Base-by-base conservation (phyloP, 1,139 yeast species). In the Yamadazyma triangularis region DNA sequence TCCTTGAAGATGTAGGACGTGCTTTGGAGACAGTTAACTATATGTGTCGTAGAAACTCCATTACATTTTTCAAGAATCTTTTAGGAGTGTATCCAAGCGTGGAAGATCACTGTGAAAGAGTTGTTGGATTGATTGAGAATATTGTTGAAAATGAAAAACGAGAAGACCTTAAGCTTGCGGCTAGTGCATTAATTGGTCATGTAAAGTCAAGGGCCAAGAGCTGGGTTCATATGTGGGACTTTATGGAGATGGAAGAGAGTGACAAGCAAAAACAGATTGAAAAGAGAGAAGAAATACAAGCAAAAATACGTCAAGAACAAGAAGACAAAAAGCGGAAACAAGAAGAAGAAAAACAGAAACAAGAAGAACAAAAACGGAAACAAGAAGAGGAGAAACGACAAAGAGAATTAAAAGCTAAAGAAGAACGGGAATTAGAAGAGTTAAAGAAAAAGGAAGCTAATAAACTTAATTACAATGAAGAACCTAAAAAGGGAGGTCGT, bases 1-100 rank as follows among this genome's bases (percentile, higher is more conserved):
- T 81, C 8, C 51, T 74, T 14, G 53, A 60, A 1, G 73, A 76
- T 23, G 58, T 81, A 24, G 49, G 64, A 4, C 52, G 62, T 7
- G 68, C 83, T 9, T 60, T 86, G 27, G 53, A 60, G 9, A 71
- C 77, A 13, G 64, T 66, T 1, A 84, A 82, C 36, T 89, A 88
- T 50, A 83, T 86, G 78, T 79, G 86, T 3, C 72, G 94, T 32
- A 74, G 91, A 39, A 89, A 88, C 54, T 74, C 87, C 3, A 84
- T 89, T 38, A 82, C 85, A 2, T 76, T 87, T 44, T 62, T 89
- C 59, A 86, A 82, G 50, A 79, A 78, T 42, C 59, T 82, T 38
- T 58, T 83, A 20, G 70, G 73, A 1, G 70, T 73, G 7, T 86
- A 79, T 50, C 96, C 96, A 0, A 61, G 65, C 9, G 74, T 86